phyloP scores from a whole-genome alignment of 2,329 filamentous ascomycete genomes.

The Alternaria sp. region DNA sequence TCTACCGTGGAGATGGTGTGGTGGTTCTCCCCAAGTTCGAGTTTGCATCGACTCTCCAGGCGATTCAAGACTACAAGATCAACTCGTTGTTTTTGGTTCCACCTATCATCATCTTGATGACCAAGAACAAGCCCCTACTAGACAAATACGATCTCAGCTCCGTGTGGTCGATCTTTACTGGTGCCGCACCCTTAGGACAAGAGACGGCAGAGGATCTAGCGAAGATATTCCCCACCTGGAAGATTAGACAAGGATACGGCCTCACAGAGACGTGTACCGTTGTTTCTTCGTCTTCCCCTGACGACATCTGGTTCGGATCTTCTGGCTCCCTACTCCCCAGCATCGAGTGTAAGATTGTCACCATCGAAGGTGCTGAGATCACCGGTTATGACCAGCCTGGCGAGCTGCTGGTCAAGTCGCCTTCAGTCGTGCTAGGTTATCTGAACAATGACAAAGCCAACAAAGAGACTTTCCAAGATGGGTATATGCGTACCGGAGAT shows the following conservation, averaged over 20 bases:
- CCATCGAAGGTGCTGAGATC: slow-evolving; percentile 73
- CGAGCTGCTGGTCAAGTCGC: slow-evolving; percentile 80
- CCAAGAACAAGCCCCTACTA: slow-evolving; percentile 68
- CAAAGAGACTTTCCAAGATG: slow-evolving; percentile 78
- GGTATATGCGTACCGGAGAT: slow-evolving; percentile 85
- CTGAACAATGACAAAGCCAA: slow-evolving; percentile 86
- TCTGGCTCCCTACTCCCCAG: slow-evolving; percentile 75
- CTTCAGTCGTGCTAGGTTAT: slow-evolving; percentile 74
- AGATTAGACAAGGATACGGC: slow-evolving; percentile 76
- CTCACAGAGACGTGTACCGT: slow-evolving; percentile 81
- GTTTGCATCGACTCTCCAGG: slow-evolving; percentile 67
- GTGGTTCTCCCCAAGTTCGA: slow-evolving; percentile 81
- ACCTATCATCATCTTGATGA: slow-evolving; percentile 80
- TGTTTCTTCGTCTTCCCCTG: slow-evolving; percentile 65
- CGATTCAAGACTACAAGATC: slow-evolving; percentile 75
- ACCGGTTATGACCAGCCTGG: slow-evolving; percentile 67
- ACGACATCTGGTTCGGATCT: slow-evolving; percentile 75
- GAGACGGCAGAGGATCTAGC: slow-evolving; percentile 74
- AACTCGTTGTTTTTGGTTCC: slow-evolving; percentile 74
- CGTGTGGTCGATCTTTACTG: slow-evolving; percentile 72
- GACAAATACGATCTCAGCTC: slow-evolving; percentile 75
- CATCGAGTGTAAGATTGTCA: slow-evolving; percentile 71
- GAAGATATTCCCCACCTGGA: slow-evolving; percentile 69
- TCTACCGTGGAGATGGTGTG: slow-evolving; percentile 76
- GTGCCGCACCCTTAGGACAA: slow-evolving; percentile 78